These are phyloP conservation scores for Starmerella stellata DNA, from an alignment of 805 yeast genomes.

Conservation along the genomic window DNA sequence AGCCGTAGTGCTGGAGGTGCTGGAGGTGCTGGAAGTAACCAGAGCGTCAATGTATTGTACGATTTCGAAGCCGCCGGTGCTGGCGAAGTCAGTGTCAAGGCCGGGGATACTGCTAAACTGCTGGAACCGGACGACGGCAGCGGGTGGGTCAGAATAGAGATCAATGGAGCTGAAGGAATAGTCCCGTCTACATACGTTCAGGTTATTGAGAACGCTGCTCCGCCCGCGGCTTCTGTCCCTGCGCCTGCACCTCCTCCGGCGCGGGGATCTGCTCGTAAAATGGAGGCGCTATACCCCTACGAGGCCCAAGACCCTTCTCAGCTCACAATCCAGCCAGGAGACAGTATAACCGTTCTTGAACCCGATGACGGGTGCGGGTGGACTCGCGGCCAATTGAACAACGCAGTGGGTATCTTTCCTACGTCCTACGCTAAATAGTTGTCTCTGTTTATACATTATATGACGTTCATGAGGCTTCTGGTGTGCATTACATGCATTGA, in stretches of 20 bases:
- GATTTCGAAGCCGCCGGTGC: slow-evolving; percentile 48
- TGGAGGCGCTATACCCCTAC: slow-evolving; percentile 57
- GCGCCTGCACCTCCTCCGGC: slow-evolving; percentile 55
- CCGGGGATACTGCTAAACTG: slow-evolving; percentile 45
- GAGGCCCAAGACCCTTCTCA: slow-evolving; percentile 67
- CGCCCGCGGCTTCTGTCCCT: slow-evolving; percentile 18
- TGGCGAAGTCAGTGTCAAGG: slow-evolving; percentile 49
- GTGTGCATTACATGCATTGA: no score
- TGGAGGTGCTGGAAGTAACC: slow-evolving; percentile 10
- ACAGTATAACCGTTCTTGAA: slow-evolving; percentile 42
- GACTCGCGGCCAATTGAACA: slow-evolving; percentile 76
- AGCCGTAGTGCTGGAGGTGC: no score
- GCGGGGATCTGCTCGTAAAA: slow-evolving; percentile 25
- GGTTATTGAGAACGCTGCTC: slow-evolving; percentile 21
- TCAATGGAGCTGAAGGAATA: slow-evolving; percentile 38
- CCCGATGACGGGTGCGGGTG: slow-evolving; percentile 73
- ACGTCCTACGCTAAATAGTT: slow-evolving; percentile 52
- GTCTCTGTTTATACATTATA: no score
- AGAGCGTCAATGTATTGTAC: slow-evolving; percentile 26
- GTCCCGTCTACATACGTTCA: slow-evolving; percentile 74
- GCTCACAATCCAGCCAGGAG: slow-evolving; percentile 53
- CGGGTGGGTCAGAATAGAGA: slow-evolving; percentile 72
- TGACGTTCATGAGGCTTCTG: no score
- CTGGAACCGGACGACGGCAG: slow-evolving; percentile 64
- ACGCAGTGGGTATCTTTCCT: slow-evolving; percentile 55